These are phyloP conservation scores for Corymbia citriodora DNA, from an alignment of 441 rosid species.

Conservation along the genomic window DNA sequence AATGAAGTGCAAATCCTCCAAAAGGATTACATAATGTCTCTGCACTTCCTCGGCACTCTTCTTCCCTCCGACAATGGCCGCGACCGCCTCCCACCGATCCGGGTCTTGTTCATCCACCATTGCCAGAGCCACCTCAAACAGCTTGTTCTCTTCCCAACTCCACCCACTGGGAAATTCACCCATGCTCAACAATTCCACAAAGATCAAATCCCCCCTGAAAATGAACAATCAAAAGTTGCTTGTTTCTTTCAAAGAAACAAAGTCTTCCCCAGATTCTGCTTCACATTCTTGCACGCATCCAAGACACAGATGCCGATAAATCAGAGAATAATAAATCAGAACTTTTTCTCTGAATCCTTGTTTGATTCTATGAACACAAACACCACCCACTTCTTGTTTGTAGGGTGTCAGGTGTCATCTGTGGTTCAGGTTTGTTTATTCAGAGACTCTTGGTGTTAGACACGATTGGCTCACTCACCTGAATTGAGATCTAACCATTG, in stretches of 20 bases:
- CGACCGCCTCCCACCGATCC: conserved; percentile 54
- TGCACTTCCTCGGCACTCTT: conserved; percentile 53
- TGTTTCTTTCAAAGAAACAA: conserved; percentile 11
- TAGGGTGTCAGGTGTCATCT: conserved; percentile 26
- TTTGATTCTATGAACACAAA: conserved; percentile 14
- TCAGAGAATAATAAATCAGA: neutral
- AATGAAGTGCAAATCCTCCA: conserved; percentile 57
- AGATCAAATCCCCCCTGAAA: neutral
- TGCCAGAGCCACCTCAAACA: conserved; percentile 63
- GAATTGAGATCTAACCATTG: conserved; percentile 22
- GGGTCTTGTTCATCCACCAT: conserved; percentile 54
- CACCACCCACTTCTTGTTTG: neutral
- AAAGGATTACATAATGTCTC: conserved; percentile 47
- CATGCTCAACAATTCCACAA: conserved; percentile 12
- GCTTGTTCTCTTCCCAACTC: conserved; percentile 82
- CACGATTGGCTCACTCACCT: conserved; percentile 12
- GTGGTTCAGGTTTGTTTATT: conserved; percentile 8
- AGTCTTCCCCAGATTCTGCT: conserved; percentile 10
- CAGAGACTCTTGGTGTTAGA: conserved; percentile 10
- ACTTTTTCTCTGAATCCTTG: conserved; percentile 18
- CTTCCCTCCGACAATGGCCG: conserved; percentile 56
- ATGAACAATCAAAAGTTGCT: neutral
- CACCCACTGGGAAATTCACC: conserved; percentile 38
- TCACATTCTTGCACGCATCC: conserved; percentile 33
- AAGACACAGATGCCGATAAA: neutral